Conservation (phyloP, 1,139 yeast genomes). For the Geotrichum restrictum region DNA sequence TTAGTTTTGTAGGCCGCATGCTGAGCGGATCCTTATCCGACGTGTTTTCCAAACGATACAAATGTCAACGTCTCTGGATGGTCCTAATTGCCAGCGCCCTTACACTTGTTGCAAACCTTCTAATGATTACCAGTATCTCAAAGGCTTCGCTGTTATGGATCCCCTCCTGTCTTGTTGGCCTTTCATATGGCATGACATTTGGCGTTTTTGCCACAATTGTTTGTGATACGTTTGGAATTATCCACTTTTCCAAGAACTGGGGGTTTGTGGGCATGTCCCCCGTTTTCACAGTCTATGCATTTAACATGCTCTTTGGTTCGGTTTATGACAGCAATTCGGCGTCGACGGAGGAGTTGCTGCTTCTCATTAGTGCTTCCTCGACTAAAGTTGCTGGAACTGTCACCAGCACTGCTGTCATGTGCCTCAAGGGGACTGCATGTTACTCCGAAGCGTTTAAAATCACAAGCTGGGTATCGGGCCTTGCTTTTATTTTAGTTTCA, state of each 20-base stretch:
- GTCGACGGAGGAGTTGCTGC: no score
- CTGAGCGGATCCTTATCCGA: slow-evolving; percentile 63
- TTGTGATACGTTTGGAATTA: slow-evolving; percentile 68
- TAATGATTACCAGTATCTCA: slow-evolving; percentile 22
- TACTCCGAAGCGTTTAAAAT: slow-evolving; percentile 31
- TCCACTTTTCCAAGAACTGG: slow-evolving; percentile 72
- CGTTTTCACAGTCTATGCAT: slow-evolving; percentile 37
- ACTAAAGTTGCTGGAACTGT: slow-evolving; percentile 23
- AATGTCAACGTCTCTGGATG: slow-evolving; percentile 65
- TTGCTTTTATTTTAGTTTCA: slow-evolving; percentile 37
- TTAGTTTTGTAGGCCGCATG: slow-evolving; percentile 61
- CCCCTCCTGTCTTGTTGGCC: slow-evolving; percentile 58
- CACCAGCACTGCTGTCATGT: slow-evolving; percentile 20
- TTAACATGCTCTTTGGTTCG: slow-evolving; percentile 37
- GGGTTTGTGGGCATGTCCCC: slow-evolving; percentile 49
- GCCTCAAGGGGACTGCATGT: slow-evolving; percentile 30
- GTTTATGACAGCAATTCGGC: slow-evolving; percentile 33
- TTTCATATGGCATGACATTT: slow-evolving; percentile 68
- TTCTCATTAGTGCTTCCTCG: no score
- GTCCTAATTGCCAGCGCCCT: slow-evolving; percentile 48
- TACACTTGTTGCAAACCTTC: slow-evolving; percentile 33
- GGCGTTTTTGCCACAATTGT: slow-evolving; percentile 75
- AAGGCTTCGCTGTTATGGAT: slow-evolving; percentile 39
- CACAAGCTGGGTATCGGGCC: slow-evolving; percentile 28
- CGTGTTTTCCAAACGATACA: slow-evolving; percentile 47